Evolutionary conservation across 371 early-diverging fungal genomes (phyloP).

Genomic region (Syncephalastrum monosporum): DNA sequence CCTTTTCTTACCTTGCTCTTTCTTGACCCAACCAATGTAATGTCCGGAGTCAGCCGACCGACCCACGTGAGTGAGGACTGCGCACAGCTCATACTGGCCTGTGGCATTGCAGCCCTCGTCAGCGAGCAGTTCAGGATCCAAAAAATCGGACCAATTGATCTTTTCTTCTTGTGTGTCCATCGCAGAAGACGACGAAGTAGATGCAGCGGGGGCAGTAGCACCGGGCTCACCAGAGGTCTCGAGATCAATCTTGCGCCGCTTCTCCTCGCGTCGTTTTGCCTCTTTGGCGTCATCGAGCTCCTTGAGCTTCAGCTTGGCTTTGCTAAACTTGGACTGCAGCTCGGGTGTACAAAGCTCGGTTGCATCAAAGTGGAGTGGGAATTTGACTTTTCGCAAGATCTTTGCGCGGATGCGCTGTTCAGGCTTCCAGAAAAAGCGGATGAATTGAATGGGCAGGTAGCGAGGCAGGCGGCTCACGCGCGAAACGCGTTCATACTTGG

Average conservation of each 20-base stretch:
- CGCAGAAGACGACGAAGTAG: slow-evolving; percentile 31
- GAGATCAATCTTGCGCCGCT: slow-evolving; percentile 57
- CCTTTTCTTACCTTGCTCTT: slow-evolving; percentile 40
- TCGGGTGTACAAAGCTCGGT: slow-evolving; percentile 84
- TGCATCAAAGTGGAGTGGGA: slow-evolving; percentile 89
- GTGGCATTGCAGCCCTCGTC: slow-evolving; percentile 83
- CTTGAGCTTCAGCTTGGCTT: slow-evolving; percentile 71
- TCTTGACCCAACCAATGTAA: slow-evolving; percentile 90
- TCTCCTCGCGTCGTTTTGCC: slow-evolving; percentile 71
- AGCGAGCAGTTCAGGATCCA: slow-evolving; percentile 71
- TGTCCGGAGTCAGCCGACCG: slow-evolving; percentile 87
- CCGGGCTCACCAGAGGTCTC: slow-evolving; percentile 23
- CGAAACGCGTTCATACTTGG: slow-evolving; percentile 76
- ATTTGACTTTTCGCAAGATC: slow-evolving; percentile 88
- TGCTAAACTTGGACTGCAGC: slow-evolving; percentile 74
- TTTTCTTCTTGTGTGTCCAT: slow-evolving; percentile 30
- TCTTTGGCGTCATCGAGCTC: slow-evolving; percentile 70
- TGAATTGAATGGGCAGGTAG: slow-evolving; percentile 89
- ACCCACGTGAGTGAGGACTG: slow-evolving; percentile 88
- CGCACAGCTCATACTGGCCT: slow-evolving; percentile 78
- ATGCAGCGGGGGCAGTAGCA: slow-evolving; percentile 14
- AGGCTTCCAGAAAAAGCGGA: slow-evolving; percentile 96
- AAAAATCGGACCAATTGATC: slow-evolving; percentile 45
- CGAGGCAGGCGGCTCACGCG: slow-evolving; percentile 82
- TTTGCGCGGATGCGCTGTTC: slow-evolving; percentile 86